Base-by-base conservation (phyloP, 371 early-diverging fungal species). In the Lichtheimia ramosa region DNA sequence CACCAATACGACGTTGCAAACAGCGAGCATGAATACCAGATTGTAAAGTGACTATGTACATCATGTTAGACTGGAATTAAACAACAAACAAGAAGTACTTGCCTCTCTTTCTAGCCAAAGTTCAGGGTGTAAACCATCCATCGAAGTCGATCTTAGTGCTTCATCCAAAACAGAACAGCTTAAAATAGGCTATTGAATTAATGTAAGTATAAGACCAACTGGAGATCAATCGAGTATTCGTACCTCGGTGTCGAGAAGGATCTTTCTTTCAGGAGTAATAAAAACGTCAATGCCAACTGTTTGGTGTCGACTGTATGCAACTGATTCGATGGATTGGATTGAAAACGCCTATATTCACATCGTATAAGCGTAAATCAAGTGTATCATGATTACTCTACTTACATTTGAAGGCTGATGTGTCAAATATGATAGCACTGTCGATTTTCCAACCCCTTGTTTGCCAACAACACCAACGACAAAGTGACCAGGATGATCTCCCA, bases 381-480 rank as follows among this genome's bases (percentile, higher is more conserved):
- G 13, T 5, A 24, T 20, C 43, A 34, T 8, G 6, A 4, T 55
- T 24, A 10, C 50, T 21, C 10, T 5, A 51, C 28, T 13, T 53
- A 74, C 83, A 49, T 75, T 65, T 2, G 65, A 43, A 2, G 77
- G 63, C 10, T 73, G 54, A 8, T 55, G 48, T 13, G 84, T 75
- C 51, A 92, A 83, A 8, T 77, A 64, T 10, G 89, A 89, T 16
- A 92, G 57, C 7, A 92, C 59, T 0, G 89, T 83, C 0, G 89
- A 86, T 64, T 92, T 92, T 2, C 92, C 92, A 25, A 79, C 84
- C 12, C 89, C 87, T 68, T 83, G 84, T 16, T 83, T 76, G 12
- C 92, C 92, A 28, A 90, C 52, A 20, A 89, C 81, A 12, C 92
- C 91, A 23, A 92, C 81, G 5, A 89, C 84, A 63, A 89, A 92